Evolutionary conservation across 2,329 filamentous ascomycete species (phyloP).

Genomic region (Calycina herbarum): DNA sequence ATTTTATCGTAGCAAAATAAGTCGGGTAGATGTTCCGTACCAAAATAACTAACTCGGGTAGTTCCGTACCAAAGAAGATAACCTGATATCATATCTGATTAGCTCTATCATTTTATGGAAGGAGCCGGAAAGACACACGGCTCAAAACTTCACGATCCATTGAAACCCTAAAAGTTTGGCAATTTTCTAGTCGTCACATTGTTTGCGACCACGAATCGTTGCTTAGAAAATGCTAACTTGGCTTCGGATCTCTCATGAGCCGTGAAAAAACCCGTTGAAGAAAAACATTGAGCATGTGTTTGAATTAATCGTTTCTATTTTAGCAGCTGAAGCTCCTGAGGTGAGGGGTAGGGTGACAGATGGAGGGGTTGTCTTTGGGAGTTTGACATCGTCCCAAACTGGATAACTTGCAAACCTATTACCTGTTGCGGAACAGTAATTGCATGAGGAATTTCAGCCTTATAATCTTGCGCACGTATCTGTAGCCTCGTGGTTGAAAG

Average conservation of each 20-base stretch:
- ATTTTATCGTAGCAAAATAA: no score
- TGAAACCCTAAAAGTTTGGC: not conserved
- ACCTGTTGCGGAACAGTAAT: not conserved
- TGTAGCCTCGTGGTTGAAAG: not conserved
- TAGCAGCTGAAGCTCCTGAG: not conserved
- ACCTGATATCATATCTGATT: not conserved
- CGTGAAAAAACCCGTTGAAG: not conserved
- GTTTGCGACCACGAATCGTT: not conserved
- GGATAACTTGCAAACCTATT: not conserved
- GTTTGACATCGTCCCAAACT: not conserved
- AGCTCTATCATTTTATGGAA: not conserved
- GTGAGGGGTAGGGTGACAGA: not conserved
- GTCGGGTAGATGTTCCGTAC: no score
- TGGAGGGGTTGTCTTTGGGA: not conserved
- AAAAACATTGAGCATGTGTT: not conserved
- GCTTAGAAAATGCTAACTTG: not conserved
- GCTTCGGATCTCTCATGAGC: not conserved
- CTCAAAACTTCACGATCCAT: not conserved
- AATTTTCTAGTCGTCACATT: no score
- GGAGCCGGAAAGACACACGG: not conserved
- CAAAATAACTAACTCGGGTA: not conserved
- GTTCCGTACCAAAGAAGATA: not conserved
- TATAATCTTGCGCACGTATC: not conserved
- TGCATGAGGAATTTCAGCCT: slow-evolving; percentile 1
- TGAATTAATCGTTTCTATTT: no score